Conservation (phyloP, 2,329 filamentous ascomycete genomes). For the Thielaviopsis ethacetica region DNA sequence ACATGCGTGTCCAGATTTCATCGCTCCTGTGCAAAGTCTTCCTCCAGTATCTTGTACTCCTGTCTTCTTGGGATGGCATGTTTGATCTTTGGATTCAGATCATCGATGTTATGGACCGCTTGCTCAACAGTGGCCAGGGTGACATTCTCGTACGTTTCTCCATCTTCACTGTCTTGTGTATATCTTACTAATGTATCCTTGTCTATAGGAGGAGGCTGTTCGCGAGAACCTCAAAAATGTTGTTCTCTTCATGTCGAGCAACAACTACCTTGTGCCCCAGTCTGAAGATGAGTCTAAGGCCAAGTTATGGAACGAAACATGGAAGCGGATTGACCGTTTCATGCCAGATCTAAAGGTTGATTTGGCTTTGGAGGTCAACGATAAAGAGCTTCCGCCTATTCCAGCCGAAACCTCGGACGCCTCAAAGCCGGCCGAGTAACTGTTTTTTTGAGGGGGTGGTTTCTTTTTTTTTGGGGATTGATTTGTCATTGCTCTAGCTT, state of each 20-base stretch:
- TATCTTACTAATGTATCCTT: not conserved
- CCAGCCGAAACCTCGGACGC: not conserved
- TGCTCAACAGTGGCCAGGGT: conserved; percentile 90
- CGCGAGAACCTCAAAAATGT: conserved; percentile 94
- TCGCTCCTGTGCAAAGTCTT: conserved; percentile 92
- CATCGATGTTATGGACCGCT: conserved; percentile 81
- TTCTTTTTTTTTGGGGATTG: not conserved
- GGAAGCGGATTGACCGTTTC: conserved; percentile 50
- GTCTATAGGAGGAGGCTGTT: conserved; percentile 69
- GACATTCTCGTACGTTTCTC: conserved; percentile 57
- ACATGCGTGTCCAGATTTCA: conserved; percentile 81
- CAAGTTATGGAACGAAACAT: conserved; percentile 44
- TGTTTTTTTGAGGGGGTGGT: not conserved
- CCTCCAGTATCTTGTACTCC: conserved; percentile 73
- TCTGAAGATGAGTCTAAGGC: conserved; percentile 36
- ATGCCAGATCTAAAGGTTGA: conserved; percentile 43
- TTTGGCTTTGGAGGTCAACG: conserved; percentile 32
- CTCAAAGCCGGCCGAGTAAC: not conserved
- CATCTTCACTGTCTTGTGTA: not conserved
- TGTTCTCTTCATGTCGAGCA: conserved; percentile 83
- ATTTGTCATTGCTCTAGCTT: not conserved
- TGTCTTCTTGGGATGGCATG: conserved; percentile 78
- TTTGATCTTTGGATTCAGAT: conserved; percentile 84
- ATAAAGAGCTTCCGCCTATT: conserved; percentile 1
- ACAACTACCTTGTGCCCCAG: conserved; percentile 65